A percentile compares a stretch with the other conserved stretches of the same genome.
These are phyloP conservation scores for Colletotrichum orbiculare DNA, from an alignment of 2,329 filamentous ascomycete species.

Conservation along the genomic window DNA sequence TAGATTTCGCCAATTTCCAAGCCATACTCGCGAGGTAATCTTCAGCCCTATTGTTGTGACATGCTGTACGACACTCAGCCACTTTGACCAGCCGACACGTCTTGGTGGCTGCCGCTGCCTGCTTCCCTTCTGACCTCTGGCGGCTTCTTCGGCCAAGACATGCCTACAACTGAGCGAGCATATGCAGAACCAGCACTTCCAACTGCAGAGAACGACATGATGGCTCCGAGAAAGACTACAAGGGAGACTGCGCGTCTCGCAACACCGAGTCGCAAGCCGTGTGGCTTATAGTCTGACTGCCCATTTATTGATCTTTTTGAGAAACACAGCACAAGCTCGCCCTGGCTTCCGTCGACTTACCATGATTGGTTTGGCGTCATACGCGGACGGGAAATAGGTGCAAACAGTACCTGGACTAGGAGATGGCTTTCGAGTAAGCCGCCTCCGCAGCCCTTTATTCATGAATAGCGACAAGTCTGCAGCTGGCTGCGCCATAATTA, in stretches of 20 bases:
- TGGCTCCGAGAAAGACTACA: too few relatives aligned
- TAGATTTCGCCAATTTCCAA: slow-evolving; percentile 13
- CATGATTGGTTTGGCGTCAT: slow-evolving; percentile 5
- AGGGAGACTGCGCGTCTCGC: slow-evolving; percentile 4
- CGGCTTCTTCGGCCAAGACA: too few relatives aligned
- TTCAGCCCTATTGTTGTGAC: slow-evolving; percentile 22
- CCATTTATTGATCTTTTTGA: slow-evolving; percentile 2
- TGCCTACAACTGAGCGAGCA: background rate
- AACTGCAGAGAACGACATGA: too few relatives aligned
- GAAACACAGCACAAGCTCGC: background rate
- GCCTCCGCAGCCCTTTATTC: background rate
- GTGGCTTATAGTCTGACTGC: background rate
- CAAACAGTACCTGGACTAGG: slow-evolving; percentile 5
- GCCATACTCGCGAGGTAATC: background rate
- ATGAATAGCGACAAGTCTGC: slow-evolving; percentile 1
- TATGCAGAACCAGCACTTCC: background rate
- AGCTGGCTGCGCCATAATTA: background rate
- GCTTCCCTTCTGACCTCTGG: background rate
- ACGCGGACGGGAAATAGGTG: background rate
- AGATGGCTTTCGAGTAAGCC: background rate
- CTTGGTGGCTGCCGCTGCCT: background rate
- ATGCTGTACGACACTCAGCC: background rate
- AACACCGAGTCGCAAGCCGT: background rate
- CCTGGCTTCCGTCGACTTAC: slow-evolving; percentile 10
- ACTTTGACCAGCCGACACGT: background rate